Conservation (phyloP, 441 rosid genomes). For the Hypseocharis bilobata region DNA sequence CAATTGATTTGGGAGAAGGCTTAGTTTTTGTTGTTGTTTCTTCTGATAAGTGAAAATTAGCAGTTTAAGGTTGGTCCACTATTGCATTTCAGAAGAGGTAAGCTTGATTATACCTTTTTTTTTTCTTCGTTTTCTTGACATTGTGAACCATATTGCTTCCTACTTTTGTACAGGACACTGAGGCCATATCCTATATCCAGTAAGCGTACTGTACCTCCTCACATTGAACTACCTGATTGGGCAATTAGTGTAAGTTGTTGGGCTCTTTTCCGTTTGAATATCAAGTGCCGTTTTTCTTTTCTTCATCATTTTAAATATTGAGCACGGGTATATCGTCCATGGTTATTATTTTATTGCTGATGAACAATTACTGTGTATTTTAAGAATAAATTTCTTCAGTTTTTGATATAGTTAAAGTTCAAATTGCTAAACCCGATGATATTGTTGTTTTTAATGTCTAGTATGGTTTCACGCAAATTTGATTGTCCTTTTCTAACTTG, state of each 20-base stretch:
- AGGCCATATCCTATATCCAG: conserved; percentile 78
- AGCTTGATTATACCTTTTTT: neutral
- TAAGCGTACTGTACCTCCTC: conserved; percentile 50
- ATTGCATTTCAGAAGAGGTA: neutral
- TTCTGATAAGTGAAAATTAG: neutral
- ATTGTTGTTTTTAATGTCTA: neutral
- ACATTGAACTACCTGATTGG: conserved; percentile 76
- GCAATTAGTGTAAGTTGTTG: conserved; percentile 62
- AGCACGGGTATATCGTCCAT: too few relatives aligned
- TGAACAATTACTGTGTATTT: neutral
- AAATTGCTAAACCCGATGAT: neutral
- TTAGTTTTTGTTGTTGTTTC: too few relatives aligned
- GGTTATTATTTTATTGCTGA: neutral
- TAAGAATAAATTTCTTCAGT: neutral
- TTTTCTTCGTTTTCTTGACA: neutral
- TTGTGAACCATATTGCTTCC: conserved; percentile 6
- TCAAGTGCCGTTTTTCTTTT: conserved; percentile 4
- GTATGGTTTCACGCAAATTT: neutral
- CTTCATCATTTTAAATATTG: too few relatives aligned
- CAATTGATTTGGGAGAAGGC: too few relatives aligned
- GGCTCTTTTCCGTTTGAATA: conserved; percentile 1
- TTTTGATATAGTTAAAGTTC: neutral
- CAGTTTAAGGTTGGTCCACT: neutral
- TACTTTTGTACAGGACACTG: conserved; percentile 40
- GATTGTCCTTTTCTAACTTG: conserved; percentile 10